These are phyloP conservation scores for Cynara cardunculus DNA, from an alignment of 129 eudicot species.

Conservation along the genomic window DNA sequence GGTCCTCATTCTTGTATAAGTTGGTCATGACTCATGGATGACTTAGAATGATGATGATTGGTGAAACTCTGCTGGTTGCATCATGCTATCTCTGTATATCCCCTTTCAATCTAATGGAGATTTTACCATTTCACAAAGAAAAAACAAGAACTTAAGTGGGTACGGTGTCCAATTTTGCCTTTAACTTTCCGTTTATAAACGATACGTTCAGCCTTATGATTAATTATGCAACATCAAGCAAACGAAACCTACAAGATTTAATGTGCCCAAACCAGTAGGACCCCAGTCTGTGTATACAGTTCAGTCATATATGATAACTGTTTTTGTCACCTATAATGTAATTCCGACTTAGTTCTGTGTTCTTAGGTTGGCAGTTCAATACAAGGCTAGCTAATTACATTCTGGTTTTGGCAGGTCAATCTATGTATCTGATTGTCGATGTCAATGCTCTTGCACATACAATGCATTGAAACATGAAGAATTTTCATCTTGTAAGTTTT, in stretches of 20 bases:
- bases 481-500: slow-evolving; percentile 9
- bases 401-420: slow-evolving; percentile 30
- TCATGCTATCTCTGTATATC: background rate
- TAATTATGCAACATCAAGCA: background rate
- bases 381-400: background rate
- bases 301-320: background rate
- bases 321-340: background rate
- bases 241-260: background rate
- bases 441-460: slow-evolving; percentile 10
- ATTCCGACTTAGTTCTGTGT: background rate
- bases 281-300: too few relatives aligned
- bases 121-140: background rate
- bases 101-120: background rate
- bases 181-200: background rate
- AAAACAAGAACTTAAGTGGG: background rate
- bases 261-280: background rate
- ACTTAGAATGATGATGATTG: background rate
- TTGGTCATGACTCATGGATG: background rate
- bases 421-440: slow-evolving; percentile 12
- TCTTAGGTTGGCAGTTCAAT: background rate
- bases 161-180: background rate
- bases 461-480: slow-evolving; percentile 4
- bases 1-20: background rate
- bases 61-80: background rate
- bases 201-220: background rate